These are phyloP conservation scores for Microbotryum silenes-acaulis DNA, from an alignment of 1,284 basidiomycete species.

Conservation along the genomic window DNA sequence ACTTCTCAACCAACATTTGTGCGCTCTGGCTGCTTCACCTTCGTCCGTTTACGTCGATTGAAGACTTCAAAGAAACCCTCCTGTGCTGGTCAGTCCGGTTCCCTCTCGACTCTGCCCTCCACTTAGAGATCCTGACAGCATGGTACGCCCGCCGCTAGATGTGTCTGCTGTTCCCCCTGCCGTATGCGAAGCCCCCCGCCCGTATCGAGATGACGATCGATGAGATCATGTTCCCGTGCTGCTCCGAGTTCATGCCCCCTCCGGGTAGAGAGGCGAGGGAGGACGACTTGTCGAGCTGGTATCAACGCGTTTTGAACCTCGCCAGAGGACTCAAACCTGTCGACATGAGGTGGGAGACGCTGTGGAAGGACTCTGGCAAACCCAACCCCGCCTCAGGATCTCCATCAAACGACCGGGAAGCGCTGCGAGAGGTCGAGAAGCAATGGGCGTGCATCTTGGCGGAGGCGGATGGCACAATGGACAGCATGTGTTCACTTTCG, in stretches of 20 bases:
- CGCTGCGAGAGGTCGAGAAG: no score
- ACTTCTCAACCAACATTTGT: background rate
- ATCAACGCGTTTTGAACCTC: no score
- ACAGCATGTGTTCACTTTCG: no score
- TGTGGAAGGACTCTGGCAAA: no score
- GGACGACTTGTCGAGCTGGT: no score
- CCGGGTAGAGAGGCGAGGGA: no score
- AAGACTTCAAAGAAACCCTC: conserved; percentile 2
- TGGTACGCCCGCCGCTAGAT: background rate
- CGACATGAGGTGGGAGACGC: no score
- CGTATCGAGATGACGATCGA: conserved; percentile 1
- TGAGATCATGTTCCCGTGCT: background rate
- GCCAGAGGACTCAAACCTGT: no score
- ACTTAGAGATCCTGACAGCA: background rate
- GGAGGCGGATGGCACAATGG: no score
- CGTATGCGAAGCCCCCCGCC: background rate
- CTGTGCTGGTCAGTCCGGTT: background rate
- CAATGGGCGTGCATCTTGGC: no score
- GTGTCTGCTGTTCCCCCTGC: conserved; percentile 1
- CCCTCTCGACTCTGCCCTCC: background rate
- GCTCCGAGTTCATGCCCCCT: background rate
- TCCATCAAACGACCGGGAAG: no score
- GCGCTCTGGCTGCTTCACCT: conserved; percentile 1
- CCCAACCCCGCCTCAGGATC: no score
- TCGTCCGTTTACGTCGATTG: background rate